These are phyloP conservation scores for Exophiala sp. DNA, from an alignment of 2,329 filamentous ascomycete genomes.

Conservation along the genomic window DNA sequence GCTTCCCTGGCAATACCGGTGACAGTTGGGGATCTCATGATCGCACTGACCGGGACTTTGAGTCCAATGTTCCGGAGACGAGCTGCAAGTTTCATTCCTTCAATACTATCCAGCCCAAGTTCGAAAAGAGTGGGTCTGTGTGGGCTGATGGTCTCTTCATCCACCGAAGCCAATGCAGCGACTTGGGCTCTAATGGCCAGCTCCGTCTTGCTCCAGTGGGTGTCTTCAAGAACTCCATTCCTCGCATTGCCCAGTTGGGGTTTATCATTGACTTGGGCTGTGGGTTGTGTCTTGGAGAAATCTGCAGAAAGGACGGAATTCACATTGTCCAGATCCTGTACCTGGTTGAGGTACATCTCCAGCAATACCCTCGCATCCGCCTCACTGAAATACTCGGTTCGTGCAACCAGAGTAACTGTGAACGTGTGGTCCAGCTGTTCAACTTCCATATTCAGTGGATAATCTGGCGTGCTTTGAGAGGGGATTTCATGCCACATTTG, in stretches of 20 bases:
- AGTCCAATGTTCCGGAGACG: slow-evolving; percentile 59
- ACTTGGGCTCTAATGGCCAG: slow-evolving; percentile 55
- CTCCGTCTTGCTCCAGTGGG: slow-evolving; percentile 56
- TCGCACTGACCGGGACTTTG: slow-evolving; percentile 62
- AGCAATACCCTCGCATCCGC: slow-evolving; percentile 39
- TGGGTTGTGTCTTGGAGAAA: slow-evolving; percentile 5
- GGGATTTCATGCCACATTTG: slow-evolving; percentile 53
- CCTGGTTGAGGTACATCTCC: slow-evolving; percentile 33
- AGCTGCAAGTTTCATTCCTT: slow-evolving; percentile 76
- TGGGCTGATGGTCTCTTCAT: slow-evolving; percentile 48
- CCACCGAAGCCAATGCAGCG: slow-evolving; percentile 53
- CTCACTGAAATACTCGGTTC: slow-evolving; percentile 41
- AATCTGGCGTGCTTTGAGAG: slow-evolving; percentile 53
- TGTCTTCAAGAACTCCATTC: slow-evolving; percentile 31
- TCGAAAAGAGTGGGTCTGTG: slow-evolving; percentile 63
- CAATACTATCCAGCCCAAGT: slow-evolving; percentile 85
- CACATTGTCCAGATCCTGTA: slow-evolving; percentile 10
- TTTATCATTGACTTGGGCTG: background rate
- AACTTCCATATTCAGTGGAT: slow-evolving; percentile 71
- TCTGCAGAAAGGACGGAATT: slow-evolving; percentile 2
- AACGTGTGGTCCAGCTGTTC: slow-evolving; percentile 50
- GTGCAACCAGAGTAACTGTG: slow-evolving; percentile 55
- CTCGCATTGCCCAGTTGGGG: background rate
- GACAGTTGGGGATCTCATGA: slow-evolving; percentile 68
- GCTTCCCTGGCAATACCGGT: slow-evolving; percentile 48